A percentile compares a stretch with the other conserved stretches of the same genome.
Evolutionary conservation across 441 rosid species (phyloP).

Genomic region (Eruca vesicaria): DNA sequence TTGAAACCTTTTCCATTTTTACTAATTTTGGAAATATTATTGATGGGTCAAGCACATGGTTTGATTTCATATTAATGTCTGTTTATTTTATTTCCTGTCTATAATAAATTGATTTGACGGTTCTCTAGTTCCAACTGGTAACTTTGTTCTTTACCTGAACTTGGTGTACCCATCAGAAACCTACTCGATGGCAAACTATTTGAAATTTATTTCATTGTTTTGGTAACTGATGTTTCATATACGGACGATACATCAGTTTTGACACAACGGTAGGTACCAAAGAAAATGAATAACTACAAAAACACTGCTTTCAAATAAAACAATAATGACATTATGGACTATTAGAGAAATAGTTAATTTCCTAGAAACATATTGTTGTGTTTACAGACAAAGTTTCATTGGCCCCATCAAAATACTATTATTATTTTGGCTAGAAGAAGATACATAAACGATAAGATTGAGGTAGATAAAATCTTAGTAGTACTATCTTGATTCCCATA

Average conservation of each 20-base stretch:
- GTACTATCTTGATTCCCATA: constrained; percentile 4
- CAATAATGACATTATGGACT: constrained; percentile 22
- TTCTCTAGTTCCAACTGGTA: constrained; percentile 10
- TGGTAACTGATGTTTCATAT: constrained; percentile 15
- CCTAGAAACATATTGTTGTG: background rate
- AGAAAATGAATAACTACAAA: constrained; percentile 18
- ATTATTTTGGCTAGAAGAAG: constrained; percentile 6
- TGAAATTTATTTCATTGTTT: constrained; percentile 10
- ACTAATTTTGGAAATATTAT: constrained; percentile 15
- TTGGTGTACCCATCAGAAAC: constrained; percentile 29
- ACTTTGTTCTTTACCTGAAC: constrained; percentile 31
- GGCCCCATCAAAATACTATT: background rate
- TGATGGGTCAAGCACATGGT: constrained; percentile 20
- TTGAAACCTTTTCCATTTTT: background rate
- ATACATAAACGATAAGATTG: constrained; percentile 3
- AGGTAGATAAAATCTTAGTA: background rate
- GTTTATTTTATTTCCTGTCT: background rate
- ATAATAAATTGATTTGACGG: background rate
- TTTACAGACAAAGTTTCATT: constrained; percentile 10
- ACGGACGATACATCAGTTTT: constrained; percentile 29
- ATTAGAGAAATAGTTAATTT: constrained; percentile 8
- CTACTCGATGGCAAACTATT: constrained; percentile 14
- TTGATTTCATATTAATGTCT: constrained; percentile 2
- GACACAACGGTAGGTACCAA: constrained; percentile 24
- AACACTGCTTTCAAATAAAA: constrained; percentile 14